phyloP scores from a whole-genome alignment of 108 stramenopile species.

The Nitzschia inconspicua region DNA sequence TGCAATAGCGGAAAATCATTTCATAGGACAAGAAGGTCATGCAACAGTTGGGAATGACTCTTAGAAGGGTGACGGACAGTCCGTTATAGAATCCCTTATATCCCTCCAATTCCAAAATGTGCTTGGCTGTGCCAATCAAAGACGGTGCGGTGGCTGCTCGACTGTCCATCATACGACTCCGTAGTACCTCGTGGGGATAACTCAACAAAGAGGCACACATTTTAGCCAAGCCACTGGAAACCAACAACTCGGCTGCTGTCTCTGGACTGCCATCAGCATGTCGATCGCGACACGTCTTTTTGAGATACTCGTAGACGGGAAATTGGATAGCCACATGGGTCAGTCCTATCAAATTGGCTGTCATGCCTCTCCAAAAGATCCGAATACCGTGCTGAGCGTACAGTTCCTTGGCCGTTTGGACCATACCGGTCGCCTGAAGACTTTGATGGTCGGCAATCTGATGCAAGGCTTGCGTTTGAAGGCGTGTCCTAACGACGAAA shows the following conservation, averaged over 20 bases:
- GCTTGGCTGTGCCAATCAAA: slow-evolving; percentile 38
- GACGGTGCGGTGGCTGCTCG: slow-evolving; percentile 32
- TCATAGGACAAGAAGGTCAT: slow-evolving; percentile 88
- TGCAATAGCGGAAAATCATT: slow-evolving; percentile 65
- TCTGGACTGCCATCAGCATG: too few species aligned
- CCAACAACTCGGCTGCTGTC: slow-evolving; percentile 65
- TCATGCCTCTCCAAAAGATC: slow-evolving; percentile 88
- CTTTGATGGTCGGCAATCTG: slow-evolving; percentile 32
- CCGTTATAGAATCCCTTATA: slow-evolving; percentile 73
- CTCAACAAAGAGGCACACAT: slow-evolving; percentile 76
- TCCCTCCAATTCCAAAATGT: slow-evolving; percentile 68
- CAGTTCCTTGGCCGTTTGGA: slow-evolving; percentile 47
- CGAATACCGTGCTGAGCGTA: slow-evolving; percentile 54
- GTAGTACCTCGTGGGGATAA: slow-evolving; percentile 91
- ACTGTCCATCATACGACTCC: slow-evolving; percentile 88
- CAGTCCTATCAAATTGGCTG: slow-evolving; percentile 86
- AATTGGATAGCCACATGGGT: slow-evolving; percentile 91
- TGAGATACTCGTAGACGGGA: slow-evolving; percentile 85
- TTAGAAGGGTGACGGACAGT: slow-evolving; percentile 68
- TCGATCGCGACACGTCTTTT: too few species aligned
- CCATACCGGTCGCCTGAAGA: slow-evolving; percentile 22
- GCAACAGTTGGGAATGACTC: slow-evolving; percentile 89
- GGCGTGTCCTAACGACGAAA: slow-evolving; percentile 85
- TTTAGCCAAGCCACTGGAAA: slow-evolving; percentile 76
- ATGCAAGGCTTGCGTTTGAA: slow-evolving; percentile 89